A percentile compares a stretch with the other conserved stretches of the same genome.
Evolutionary conservation across 2,329 filamentous ascomycete genomes (phyloP).

Genomic region (Cytospora chrysosperma): DNA sequence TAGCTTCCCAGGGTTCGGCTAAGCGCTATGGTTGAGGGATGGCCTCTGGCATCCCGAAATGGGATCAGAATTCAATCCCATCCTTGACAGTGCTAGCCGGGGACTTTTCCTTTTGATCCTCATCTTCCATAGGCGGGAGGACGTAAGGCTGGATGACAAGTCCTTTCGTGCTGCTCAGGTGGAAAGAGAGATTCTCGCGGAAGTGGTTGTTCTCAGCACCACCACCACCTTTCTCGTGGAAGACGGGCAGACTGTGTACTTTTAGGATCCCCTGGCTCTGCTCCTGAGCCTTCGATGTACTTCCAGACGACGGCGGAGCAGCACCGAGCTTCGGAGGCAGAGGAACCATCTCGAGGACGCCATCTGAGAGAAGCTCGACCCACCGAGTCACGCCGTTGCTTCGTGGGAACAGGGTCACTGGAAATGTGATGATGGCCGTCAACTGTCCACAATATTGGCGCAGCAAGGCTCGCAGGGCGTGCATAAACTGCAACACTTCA

Average conservation of each 20-base stretch:
- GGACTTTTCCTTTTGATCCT: constrained; percentile 45
- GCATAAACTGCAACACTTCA: constrained; percentile 76
- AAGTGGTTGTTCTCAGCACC: constrained; percentile 64
- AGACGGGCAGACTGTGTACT: constrained; percentile 78
- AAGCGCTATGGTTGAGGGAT: not conserved
- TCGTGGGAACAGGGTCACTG: constrained; percentile 76
- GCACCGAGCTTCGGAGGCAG: constrained; percentile 57
- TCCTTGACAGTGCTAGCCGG: constrained; percentile 58
- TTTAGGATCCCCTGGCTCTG: constrained; percentile 82
- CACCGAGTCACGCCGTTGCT: constrained; percentile 74
- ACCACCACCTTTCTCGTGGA: constrained; percentile 85
- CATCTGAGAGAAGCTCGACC: constrained; percentile 82
- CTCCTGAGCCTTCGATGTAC: constrained; percentile 54
- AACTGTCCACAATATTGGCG: constrained; percentile 64
- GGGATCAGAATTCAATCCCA: constrained; percentile 71
- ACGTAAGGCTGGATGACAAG: constrained; percentile 87
- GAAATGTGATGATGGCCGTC: constrained; percentile 73
- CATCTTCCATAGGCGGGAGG: constrained; percentile 81
- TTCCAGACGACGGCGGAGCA: constrained; percentile 18
- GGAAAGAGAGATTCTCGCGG: constrained; percentile 88
- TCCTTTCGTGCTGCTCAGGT: constrained; percentile 73
- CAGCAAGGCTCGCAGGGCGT: constrained; percentile 72
- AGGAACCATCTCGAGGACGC: constrained; percentile 80
- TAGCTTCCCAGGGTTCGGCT: constrained; percentile 3
- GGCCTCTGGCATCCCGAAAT: not conserved